These are phyloP conservation scores for Silene vulgaris DNA, from an alignment of 179 eudicot genomes.

Conservation along the genomic window DNA sequence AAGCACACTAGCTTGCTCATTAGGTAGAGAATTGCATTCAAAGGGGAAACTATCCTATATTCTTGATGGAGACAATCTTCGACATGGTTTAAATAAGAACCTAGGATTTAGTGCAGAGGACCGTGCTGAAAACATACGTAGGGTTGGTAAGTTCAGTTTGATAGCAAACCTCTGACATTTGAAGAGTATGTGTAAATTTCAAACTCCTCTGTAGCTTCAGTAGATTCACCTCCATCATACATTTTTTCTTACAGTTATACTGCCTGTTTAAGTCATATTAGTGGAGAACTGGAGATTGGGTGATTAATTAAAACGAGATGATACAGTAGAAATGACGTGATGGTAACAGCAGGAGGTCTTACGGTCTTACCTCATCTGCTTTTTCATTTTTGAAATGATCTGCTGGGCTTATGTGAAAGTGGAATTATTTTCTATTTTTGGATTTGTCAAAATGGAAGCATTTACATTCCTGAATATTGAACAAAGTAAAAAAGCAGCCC, in stretches of 20 bases:
- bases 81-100: constrained; percentile 87
- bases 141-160: constrained; percentile 65
- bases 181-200: no score
- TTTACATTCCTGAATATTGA: background rate
- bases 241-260: no score
- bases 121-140: constrained; percentile 81
- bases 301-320: background rate
- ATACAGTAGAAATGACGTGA: no score
- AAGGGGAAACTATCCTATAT: constrained; percentile 78
- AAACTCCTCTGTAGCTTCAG: background rate
- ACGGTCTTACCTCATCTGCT: background rate
- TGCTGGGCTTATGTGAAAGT: background rate
- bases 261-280: no score
- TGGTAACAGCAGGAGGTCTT: background rate
- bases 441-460: background rate
- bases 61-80: constrained; percentile 88
- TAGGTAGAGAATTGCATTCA: constrained; percentile 67
- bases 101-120: constrained; percentile 79
- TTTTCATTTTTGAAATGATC: background rate
- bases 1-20: constrained; percentile 84
- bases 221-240: background rate
- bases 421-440: background rate
- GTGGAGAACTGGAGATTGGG: background rate
- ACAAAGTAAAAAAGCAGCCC: background rate
- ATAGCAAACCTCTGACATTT: background rate